phyloP scores from a whole-genome alignment of 1,284 basidiomycete genomes.

The Cryptococcus depauperatus region DNA sequence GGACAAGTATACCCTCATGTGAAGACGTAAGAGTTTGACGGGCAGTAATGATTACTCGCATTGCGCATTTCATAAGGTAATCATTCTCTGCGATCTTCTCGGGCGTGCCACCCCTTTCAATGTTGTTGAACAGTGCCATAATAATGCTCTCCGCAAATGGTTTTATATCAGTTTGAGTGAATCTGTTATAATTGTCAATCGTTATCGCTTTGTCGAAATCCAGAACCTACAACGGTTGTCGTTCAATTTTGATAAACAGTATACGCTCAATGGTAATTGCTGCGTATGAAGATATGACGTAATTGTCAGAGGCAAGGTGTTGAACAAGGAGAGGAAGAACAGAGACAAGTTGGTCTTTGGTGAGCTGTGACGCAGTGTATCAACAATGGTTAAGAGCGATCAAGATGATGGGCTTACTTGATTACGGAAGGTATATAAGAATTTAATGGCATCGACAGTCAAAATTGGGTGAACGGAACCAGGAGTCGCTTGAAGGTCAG shows the following conservation, averaged over 20 bases:
- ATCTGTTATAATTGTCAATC: conserved; percentile 51
- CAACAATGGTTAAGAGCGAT: neutral
- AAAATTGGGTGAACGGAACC: conserved; percentile 76
- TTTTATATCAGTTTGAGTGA: conserved; percentile 75
- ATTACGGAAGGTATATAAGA: conserved; percentile 87
- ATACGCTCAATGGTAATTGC: conserved; percentile 71
- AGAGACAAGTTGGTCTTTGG: conserved; percentile 85
- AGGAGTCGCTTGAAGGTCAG: conserved; percentile 69
- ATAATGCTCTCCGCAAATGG: conserved; percentile 71
- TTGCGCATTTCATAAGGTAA: conserved; percentile 91
- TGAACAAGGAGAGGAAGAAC: conserved; percentile 82
- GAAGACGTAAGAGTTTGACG: conserved; percentile 64
- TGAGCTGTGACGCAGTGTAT: conserved; percentile 57
- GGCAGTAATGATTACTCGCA: conserved; percentile 88
- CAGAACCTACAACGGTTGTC: conserved; percentile 56
- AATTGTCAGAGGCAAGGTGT: conserved; percentile 73
- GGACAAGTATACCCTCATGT: conserved; percentile 61
- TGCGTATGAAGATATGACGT: conserved; percentile 61
- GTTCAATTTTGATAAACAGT: conserved; percentile 73
- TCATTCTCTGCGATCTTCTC: conserved; percentile 98
- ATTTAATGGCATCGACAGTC: conserved; percentile 92
- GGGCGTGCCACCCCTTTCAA: conserved; percentile 72
- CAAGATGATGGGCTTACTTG: conserved; percentile 55
- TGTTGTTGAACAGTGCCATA: conserved; percentile 67
- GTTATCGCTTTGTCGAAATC: neutral